Evolutionary conservation across 345 rosid species (phyloP).

Genomic region (Melaleuca quinquenervia): DNA sequence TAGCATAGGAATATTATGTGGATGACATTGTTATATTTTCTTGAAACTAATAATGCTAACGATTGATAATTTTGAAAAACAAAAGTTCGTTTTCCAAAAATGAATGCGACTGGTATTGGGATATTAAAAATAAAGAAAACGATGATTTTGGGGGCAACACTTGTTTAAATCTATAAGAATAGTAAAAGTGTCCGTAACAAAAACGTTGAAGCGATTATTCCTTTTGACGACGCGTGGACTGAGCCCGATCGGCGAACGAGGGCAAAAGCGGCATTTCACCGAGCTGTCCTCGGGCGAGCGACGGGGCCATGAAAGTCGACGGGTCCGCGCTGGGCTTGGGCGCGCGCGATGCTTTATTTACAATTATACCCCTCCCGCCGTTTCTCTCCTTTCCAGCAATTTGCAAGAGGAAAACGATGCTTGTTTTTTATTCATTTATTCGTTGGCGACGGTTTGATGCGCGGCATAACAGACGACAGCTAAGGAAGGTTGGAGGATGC

Average conservation of each 20-base stretch:
- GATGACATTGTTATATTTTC: background rate
- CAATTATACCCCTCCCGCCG: background rate
- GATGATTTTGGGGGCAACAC: background rate
- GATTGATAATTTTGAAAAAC: background rate
- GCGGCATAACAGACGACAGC: background rate
- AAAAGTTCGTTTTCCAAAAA: background rate
- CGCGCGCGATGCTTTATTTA: background rate
- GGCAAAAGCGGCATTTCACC: conserved; percentile 2
- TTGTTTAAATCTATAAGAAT: background rate
- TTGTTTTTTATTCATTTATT: background rate
- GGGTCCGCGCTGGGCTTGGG: background rate
- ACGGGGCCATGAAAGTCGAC: background rate
- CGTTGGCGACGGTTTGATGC: background rate
- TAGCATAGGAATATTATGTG: background rate
- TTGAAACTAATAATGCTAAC: background rate
- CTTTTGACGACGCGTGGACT: conserved; percentile 23
- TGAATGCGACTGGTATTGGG: background rate
- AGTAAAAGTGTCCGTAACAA: background rate
- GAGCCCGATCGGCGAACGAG: background rate
- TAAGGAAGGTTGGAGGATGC: background rate
- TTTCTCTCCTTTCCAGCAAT: background rate
- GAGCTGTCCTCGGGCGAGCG: background rate
- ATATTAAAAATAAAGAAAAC: background rate
- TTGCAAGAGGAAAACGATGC: background rate
- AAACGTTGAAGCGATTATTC: background rate